Evolutionary conservation across 2,329 filamentous ascomycete genomes (phyloP).

Genomic region (Pestalotiopsis sp.): DNA sequence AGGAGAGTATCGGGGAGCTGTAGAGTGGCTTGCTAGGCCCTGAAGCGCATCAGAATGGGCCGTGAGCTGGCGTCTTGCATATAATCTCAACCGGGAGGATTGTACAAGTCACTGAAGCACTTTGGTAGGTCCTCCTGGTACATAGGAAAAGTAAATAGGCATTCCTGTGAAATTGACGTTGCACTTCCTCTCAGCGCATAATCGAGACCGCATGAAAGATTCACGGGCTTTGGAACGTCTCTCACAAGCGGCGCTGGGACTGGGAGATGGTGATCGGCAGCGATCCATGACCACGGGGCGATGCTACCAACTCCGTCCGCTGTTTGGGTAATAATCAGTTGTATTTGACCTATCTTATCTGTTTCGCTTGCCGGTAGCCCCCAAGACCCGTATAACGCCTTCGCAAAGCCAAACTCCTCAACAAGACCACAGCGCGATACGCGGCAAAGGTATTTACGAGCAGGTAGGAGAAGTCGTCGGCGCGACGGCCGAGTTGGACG

Average conservation of each 20-base stretch:
- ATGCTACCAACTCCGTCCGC: no score
- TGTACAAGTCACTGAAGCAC: neutral
- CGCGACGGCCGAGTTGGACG: conserved; percentile 19
- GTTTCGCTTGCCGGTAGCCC: neutral
- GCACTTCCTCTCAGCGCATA: no score
- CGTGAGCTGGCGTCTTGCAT: neutral
- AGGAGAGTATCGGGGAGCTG: conserved; percentile 20
- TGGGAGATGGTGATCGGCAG: no score
- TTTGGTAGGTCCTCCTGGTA: neutral
- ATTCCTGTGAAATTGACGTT: no score
- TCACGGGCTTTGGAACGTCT: no score
- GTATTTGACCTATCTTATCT: neutral
- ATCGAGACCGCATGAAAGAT: no score
- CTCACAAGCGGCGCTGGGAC: no score
- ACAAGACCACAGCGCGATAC: neutral
- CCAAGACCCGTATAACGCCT: neutral
- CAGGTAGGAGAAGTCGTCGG: conserved; percentile 5
- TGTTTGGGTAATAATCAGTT: neutral
- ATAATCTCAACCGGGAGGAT: neutral
- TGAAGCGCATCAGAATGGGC: neutral
- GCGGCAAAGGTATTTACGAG: neutral
- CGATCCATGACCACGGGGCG: no score
- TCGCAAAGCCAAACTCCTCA: neutral
- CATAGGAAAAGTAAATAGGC: neutral
- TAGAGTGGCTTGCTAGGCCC: neutral